Conservation (phyloP, 1,284 basidiomycete species). For the Mycosarcoma maydis region DNA sequence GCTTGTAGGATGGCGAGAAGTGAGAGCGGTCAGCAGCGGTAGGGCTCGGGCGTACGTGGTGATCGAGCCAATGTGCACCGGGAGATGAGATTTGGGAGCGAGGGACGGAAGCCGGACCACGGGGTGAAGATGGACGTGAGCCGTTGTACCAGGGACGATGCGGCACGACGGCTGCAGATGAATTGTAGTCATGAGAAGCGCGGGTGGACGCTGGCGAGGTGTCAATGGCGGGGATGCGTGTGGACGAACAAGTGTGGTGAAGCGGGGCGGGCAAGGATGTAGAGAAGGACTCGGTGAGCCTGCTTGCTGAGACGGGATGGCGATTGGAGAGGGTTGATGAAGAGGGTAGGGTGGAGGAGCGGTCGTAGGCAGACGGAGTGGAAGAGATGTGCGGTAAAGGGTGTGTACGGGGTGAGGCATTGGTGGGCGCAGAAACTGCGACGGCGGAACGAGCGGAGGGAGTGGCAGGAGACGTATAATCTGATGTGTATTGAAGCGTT, state of each 20-base stretch:
- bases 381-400: conserved; percentile 4
- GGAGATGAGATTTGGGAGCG: conserved; percentile 30
- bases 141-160: conserved; percentile 29
- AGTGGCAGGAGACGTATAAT: not conserved
- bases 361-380: conserved; percentile 8
- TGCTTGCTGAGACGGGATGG: conserved; percentile 32
- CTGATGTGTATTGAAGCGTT: no score
- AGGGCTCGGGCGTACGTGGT: conserved; percentile 15
- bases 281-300: conserved; percentile 18
- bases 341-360: conserved; percentile 6
- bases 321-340: conserved; percentile 11
- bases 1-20: conserved; percentile 1
- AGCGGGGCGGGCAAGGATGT: not conserved
- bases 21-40: conserved; percentile 9
- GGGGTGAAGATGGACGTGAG: conserved; percentile 27
- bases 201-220: conserved; percentile 16
- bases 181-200: conserved; percentile 21
- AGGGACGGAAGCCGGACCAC: conserved; percentile 11
- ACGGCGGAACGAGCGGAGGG: conserved; percentile 3
- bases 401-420: conserved; percentile 12
- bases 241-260: not conserved
- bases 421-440: conserved; percentile 2
- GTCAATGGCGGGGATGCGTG: conserved; percentile 6
- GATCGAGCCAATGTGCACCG: conserved; percentile 20
- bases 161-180: conserved; percentile 15